A percentile compares a stretch with the other conserved stretches of the same genome.
Evolutionary conservation across 1,139 yeast genomes (phyloP).

Genomic region (Wickerhamomyces sp.): DNA sequence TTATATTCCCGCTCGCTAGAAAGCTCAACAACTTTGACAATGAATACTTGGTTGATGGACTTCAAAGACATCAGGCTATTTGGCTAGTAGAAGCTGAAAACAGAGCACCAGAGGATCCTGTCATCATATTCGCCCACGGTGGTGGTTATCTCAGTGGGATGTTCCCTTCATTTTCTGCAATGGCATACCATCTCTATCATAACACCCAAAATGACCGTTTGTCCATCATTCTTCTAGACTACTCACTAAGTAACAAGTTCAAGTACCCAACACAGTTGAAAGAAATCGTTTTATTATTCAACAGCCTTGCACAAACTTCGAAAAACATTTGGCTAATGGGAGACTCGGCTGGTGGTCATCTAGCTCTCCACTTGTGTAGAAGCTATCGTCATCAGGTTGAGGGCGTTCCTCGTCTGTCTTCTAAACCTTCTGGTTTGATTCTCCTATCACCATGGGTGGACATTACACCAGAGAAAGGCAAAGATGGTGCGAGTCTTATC

Average conservation of each 20-base stretch:
- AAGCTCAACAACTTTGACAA: background rate
- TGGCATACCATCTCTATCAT: background rate
- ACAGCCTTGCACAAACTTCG: conserved; percentile 26
- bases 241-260: conserved; percentile 32
- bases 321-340: conserved; percentile 35
- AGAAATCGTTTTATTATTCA: conserved; percentile 32
- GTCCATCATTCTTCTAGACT: conserved; percentile 35
- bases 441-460: background rate
- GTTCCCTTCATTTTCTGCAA: conserved; percentile 2
- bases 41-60: background rate
- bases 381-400: background rate
- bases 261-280: conserved; percentile 38
- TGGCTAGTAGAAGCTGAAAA: conserved; percentile 25
- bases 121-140: conserved; percentile 34
- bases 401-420: background rate
- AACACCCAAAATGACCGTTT: conserved; percentile 10
- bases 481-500: background rate
- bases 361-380: background rate
- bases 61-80: background rate
- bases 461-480: background rate
- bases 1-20: background rate
- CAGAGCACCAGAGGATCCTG: conserved; percentile 25
- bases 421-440: background rate
- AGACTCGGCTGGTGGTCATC: conserved; percentile 40
- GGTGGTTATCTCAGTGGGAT: conserved; percentile 33